Evolutionary conservation across 1,139 yeast species (phyloP).

Genomic region (Saccharomyces hybrid): DNA sequence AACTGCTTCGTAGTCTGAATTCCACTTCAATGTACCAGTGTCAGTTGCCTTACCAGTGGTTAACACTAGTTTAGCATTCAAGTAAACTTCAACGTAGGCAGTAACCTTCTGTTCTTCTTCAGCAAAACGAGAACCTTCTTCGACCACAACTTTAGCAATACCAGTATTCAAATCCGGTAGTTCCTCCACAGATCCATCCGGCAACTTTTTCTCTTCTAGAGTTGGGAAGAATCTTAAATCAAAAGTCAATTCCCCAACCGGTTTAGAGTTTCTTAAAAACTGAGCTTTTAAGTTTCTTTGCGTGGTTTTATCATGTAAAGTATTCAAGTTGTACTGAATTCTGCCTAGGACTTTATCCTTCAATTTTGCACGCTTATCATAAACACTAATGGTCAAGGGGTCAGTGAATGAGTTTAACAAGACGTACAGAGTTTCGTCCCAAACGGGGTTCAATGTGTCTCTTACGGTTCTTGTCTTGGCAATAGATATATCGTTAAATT

Average conservation of each 20-base stretch:
- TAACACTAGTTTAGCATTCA: conserved; percentile 51
- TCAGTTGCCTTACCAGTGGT: conserved; percentile 55
- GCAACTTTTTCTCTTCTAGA: conserved; percentile 61
- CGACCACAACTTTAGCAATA: conserved; percentile 48
- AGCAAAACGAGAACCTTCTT: conserved; percentile 20
- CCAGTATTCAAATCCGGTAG: conserved; percentile 93
- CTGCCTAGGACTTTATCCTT: conserved; percentile 77
- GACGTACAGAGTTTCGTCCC: conserved; percentile 74
- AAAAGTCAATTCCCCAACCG: conserved; percentile 65
- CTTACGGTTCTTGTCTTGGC: conserved; percentile 59
- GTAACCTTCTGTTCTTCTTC: conserved; percentile 41
- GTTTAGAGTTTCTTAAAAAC: conserved; percentile 67
- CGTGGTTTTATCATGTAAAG: conserved; percentile 47
- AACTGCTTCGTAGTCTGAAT: conserved; percentile 58
- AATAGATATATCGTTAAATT: conserved; percentile 47
- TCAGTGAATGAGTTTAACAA: conserved; percentile 71
- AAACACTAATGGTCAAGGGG: conserved; percentile 60
- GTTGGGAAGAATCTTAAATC: conserved; percentile 74
- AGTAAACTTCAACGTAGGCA: conserved; percentile 59
- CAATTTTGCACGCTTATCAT: conserved; percentile 68
- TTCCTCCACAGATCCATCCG: conserved; percentile 79
- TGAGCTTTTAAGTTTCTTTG: conserved; percentile 47
- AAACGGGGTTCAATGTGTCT: conserved; percentile 62
- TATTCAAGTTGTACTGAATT: conserved; percentile 64
- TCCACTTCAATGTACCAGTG: conserved; percentile 63